Percentiles rank a stretch among this genome's conserved stretches.
Conservation (phyloP, 306 rosid genomes). For the Castanea crenata region DNA sequence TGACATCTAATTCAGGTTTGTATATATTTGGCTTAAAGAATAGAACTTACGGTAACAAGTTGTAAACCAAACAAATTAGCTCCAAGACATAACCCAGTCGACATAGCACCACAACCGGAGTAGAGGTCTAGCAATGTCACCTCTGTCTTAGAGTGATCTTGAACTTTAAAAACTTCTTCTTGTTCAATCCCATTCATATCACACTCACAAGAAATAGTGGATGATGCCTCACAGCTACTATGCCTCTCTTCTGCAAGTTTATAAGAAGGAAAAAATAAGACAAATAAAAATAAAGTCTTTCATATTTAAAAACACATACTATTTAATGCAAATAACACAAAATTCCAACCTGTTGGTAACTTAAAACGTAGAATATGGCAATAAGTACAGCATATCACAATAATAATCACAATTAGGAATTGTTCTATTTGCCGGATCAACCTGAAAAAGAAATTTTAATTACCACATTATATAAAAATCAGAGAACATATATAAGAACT, state of each 20-base stretch:
- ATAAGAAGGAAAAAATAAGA: constrained; percentile 3
- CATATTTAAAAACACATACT: background rate
- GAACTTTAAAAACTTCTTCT: constrained; percentile 7
- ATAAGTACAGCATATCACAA: constrained; percentile 51
- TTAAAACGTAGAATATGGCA: constrained; percentile 60
- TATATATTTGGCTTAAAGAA: background rate
- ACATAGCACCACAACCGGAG: constrained; percentile 93
- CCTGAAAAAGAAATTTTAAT: constrained; percentile 23
- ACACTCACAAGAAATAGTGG: constrained; percentile 66
- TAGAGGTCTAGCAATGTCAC: constrained; percentile 59
- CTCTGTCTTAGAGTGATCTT: constrained; percentile 32
- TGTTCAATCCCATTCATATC: constrained; percentile 28
- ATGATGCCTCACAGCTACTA: constrained; percentile 48
- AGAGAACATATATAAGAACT: background rate
- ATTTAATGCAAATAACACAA: background rate
- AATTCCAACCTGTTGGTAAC: constrained; percentile 46
- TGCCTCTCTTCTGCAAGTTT: constrained; percentile 35
- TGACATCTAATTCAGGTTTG: background rate
- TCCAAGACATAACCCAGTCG: constrained; percentile 83
- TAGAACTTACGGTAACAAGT: constrained; percentile 63
- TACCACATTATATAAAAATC: background rate
- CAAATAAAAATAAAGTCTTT: background rate
- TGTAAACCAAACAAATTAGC: constrained; percentile 54
- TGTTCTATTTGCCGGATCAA: constrained; percentile 27
- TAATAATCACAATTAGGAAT: constrained; percentile 47